Base-by-base conservation (phyloP, 179 eudicot species). In the Patellifolia procumbens region DNA sequence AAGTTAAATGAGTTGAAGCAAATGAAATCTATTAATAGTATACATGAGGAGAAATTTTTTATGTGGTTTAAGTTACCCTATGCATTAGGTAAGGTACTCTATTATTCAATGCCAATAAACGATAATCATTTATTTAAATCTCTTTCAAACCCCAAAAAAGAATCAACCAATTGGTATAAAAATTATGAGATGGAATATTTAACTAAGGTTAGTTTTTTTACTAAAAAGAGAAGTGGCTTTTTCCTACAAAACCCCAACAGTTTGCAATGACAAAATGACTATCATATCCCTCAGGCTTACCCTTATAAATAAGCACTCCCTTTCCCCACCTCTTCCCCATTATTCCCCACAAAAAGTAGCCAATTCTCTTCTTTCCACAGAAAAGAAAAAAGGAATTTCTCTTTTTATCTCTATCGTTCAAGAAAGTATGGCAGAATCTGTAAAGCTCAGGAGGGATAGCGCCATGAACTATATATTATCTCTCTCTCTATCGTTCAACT, bases 381-480 rank as follows among this genome's bases (percentile, higher is more conserved):
- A 24, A 67, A 24, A 13, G 26, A 1, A 68, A 45, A 9, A 43
- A 11, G 4, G 15, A 10, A 24, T 39, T 22, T 19, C 24, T 19
- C 53, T 5, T 35, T 1, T 16, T 32, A 16, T 26, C 24, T 63
- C 20, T 1, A 32, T 49, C 58, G 17, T 65, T 22, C 32, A 61
- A 35, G 43, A n/a, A 74, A 76, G 83, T 62, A 76, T 60, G 73
- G 86, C 84, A 83, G 83, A 79, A 87, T 70, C 95, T 67, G 78
- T 89, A 71, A 89, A 89, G 87, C 95, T 87, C 95, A 91, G 92
- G 95, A 91, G 88, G 87, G 95, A 91, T 89, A 91, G 92, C 91
- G 92, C 95, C 88, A 73, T 76, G 32, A 22, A 22, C 11, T 16
- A 24, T 68, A 15, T 68, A 28, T 28, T 49, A 4, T 28, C 26